A percentile compares a stretch with the other conserved stretches of the same genome.
phyloP scores from a whole-genome alignment of 2,329 filamentous ascomycete species.

The Ceratocystis cubensis region DNA sequence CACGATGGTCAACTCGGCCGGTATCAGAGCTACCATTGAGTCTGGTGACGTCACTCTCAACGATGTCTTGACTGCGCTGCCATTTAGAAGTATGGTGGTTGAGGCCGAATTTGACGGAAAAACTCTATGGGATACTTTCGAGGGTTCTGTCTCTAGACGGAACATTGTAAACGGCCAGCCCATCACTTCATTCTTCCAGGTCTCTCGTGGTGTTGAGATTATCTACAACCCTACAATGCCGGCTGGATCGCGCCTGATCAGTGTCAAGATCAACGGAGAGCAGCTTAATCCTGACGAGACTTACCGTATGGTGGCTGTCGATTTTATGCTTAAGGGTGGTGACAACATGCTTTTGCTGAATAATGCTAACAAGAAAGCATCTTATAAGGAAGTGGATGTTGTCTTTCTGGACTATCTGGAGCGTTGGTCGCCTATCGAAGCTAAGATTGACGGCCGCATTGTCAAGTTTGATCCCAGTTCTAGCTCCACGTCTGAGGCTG shows the following conservation, averaged over 20 bases:
- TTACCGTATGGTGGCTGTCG: constrained; percentile 49
- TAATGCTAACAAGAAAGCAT: constrained; percentile 26
- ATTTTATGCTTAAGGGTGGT: constrained; percentile 50
- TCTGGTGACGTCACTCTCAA: constrained; percentile 49
- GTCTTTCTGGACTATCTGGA: constrained; percentile 41
- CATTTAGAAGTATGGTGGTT: constrained; percentile 53
- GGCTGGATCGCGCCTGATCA: constrained; percentile 40
- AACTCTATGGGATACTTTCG: constrained; percentile 44
- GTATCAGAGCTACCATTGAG: constrained; percentile 51
- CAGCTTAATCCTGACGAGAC: constrained; percentile 32
- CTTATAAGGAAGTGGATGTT: constrained; percentile 42
- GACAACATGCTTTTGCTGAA: constrained; percentile 45
- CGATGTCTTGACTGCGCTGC: constrained; percentile 51
- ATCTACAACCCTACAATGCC: constrained; percentile 42
- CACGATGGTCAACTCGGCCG: constrained; percentile 51
- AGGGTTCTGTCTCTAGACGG: constrained; percentile 43
- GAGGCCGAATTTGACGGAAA: constrained; percentile 42
- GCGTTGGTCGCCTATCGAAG: constrained; percentile 37
- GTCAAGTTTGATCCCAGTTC: background rate
- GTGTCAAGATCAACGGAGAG: constrained; percentile 38
- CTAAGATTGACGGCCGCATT: constrained; percentile 38
- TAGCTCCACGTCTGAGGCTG: background rate
- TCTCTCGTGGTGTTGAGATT: constrained; percentile 43
- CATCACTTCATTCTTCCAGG: constrained; percentile 48
- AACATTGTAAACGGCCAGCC: constrained; percentile 42